Evolutionary conservation across 2,329 filamentous ascomycete genomes (phyloP), one percentile per base, ranked within the genome.

Genomic region (Malbranchea zuffiana): DNA sequence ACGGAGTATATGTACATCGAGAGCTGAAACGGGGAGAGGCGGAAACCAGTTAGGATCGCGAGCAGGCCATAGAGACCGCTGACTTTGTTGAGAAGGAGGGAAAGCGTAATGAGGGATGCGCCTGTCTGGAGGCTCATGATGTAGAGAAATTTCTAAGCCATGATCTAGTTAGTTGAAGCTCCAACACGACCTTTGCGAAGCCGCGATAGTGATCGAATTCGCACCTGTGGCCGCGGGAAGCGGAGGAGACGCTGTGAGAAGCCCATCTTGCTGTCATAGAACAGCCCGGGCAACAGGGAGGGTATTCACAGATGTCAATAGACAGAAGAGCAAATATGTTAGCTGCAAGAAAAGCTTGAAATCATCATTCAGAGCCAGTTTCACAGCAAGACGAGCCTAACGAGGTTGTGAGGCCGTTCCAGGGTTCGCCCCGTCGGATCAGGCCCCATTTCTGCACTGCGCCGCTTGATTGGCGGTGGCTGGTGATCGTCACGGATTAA

Each of bases 1-100:
- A 90, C 71, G 17, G 82, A 90, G 69, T 93, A 93, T 32, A 93
- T 71, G 68, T 94, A 95, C 71, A 92, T 90, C 40, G 81, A 82
- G 40, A 94, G 72, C 61, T 95, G 88, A 16, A 90, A 72, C 19
- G 78, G 70, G 37, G 84, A 87, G 44, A 94, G 75, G 49, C 80
- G 69, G 60, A 83, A 86, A 55, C 88, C 88, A 16, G 87, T 93
- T 46, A 94, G 68, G 48, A 94, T 74, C 41, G 87, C 86, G 48
- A 95, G 78, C 28, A 95, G 71, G 47, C 87, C 87, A 61, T 93
- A 95, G 48, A 94, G 69, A 40, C 86, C 87, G 33, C 84, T 88
- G 48, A 87, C 75, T 62, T 94, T 94, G 71, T 95, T 95, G 65
- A 95, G 79, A 38, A 92, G 71, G 46, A 93, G 74, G 7, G 82